Evolutionary conservation across 169 alveolate genomes (phyloP), one percentile per base, ranked within the genome.

Genomic region (Eimeria sp.): DNA sequence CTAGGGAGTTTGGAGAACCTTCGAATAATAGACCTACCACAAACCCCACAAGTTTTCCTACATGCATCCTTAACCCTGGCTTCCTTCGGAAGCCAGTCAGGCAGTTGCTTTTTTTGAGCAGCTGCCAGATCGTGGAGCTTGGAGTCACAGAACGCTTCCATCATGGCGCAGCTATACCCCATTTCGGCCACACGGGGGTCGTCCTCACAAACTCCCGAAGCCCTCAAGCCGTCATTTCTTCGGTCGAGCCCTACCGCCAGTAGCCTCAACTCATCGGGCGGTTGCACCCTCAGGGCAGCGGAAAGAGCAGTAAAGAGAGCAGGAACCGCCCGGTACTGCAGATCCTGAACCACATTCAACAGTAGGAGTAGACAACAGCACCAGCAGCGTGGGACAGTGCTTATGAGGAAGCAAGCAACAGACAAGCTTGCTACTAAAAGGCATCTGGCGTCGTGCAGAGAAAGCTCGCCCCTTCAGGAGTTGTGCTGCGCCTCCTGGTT

Each of bases 41-140:
- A 72, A 18, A 70, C 94, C 34, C 96, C 89, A 75, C 94, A 67
- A 10, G 89, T 58, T 78, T 78, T 95, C 70, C 95, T 40, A 61
- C 96, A 78, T 43, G 97, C 96, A 27, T 88, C 97, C n/a, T 65
- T 88, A 40, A 95, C 92, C 49, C 34, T 61, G 20, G 95, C 94
- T 10, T 70, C 95, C 61, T 65, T 54, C 22, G 97, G 95, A 9
- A 95, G 92, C 95, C 94, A 95, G 5, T 58, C 82, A 0, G 97
- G 97, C 27, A 95, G 97, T 20, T 76, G 70, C 65, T 89, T 82
- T 30, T 86, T 83, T 45, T 95, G 95, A 25, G 95, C 83, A 9
- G 82, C 78, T 5, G 97, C 95, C 78, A 87, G 93, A 25, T 65
- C 97, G 78, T 89, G 88, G 13, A 88, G 93, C 25, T 87, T 75